phyloP scores from a whole-genome alignment of 2,329 filamentous ascomycete species.

The Neofusicoccum sp. region DNA sequence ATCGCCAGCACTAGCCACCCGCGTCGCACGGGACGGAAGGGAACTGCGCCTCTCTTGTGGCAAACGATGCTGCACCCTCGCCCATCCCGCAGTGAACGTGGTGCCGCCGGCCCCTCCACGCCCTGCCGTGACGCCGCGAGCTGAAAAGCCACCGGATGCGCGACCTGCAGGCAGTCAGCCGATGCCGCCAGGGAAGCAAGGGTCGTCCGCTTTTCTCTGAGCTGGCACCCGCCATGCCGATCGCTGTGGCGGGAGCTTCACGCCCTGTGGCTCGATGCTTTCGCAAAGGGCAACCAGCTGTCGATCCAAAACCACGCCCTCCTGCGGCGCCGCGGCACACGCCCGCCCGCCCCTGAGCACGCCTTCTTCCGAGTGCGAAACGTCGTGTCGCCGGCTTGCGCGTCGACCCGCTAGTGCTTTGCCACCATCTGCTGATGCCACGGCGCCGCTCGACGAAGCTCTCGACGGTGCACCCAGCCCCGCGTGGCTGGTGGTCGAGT shows the following conservation, averaged over 20 bases:
- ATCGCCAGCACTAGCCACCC: slow-evolving; percentile 1
- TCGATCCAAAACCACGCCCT: background rate
- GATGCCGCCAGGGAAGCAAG: slow-evolving; percentile 10
- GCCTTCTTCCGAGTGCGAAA: background rate
- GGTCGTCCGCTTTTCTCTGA: background rate
- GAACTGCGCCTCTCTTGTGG: slow-evolving; percentile 9
- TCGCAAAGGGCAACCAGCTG: background rate
- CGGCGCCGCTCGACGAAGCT: background rate
- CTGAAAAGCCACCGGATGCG: background rate
- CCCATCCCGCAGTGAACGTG: background rate
- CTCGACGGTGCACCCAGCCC: slow-evolving; percentile 1
- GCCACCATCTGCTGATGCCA: background rate
- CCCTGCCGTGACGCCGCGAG: background rate
- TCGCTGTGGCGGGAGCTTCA: slow-evolving; percentile 16
- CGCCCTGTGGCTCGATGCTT: slow-evolving; percentile 11
- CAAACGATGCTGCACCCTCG: background rate
- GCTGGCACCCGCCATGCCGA: slow-evolving; percentile 11
- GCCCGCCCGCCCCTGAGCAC: background rate
- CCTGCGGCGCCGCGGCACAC: background rate
- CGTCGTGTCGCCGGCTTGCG: background rate
- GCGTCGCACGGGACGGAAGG: background rate
- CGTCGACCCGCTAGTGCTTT: background rate
- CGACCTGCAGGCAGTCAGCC: slow-evolving; percentile 14
- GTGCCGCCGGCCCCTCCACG: too few species aligned
- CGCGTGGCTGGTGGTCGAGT: background rate